Evolutionary conservation across 208 protist genomes (phyloP), one percentile per base, ranked within the genome.

Genomic region (Porcisia deanei): DNA sequence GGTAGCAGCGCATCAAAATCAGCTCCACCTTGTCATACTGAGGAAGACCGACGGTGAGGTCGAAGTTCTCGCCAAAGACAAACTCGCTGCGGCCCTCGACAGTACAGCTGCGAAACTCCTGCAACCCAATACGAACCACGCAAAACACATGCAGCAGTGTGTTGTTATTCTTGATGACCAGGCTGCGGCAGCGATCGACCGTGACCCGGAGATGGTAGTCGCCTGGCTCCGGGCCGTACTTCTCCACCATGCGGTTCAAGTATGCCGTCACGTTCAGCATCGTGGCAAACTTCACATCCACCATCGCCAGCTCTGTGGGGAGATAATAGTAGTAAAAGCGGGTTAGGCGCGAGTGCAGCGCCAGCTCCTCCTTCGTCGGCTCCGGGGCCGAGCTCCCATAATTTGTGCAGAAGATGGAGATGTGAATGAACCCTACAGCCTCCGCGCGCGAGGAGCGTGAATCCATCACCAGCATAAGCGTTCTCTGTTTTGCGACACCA

Each of bases 311-410:
- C 73, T 93, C 84, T 2, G 68, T 68, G 3, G 79, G 89, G 16
- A 89, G 52, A 79, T 97, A 95, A 76, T 91, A 94, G 72, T 84
- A 89, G 76, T 88, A 94, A 79, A 87, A 95, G 66, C 85, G 70
- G 54, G 82, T 73, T 72, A 97, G 65, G 14, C 91, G 85, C 6
- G 70, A 67, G 71, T 92, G 92, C 59, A 81, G 75, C 61, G 49
- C 58, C 57, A 88, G 83, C 34, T 88, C 85, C 53, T 76, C 76
- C 58, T 77, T 75, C 3, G 77, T 84, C 18, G 82, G 81, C 2
- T 81, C 68, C 5, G 81, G 73, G 37, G 88, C 82, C 10, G 79
- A 57, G 65, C 76, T 92, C 61, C 86, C 90, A 83, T 76, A 91
- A 64, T 88, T 85, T 39, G 25, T 22, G 72, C 88, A 88, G 7